Evolutionary conservation across 306 rosid genomes (phyloP).

Genomic region (Malus asiatica): DNA sequence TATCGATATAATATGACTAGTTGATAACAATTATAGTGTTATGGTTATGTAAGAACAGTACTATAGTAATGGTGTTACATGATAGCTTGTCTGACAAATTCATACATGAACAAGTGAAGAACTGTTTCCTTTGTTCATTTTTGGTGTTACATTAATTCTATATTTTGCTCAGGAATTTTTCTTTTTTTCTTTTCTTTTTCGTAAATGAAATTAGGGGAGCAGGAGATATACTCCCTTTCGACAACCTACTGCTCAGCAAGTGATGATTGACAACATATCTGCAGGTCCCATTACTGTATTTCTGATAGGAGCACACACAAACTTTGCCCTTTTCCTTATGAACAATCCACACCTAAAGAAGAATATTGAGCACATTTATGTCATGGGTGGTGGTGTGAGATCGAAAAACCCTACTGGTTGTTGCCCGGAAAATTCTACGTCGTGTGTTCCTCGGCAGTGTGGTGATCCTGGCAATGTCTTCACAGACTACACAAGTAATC

Average conservation of each 20-base stretch:
- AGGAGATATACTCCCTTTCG: conserved; percentile 59
- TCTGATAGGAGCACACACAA: conserved; percentile 67
- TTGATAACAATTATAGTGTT: background rate
- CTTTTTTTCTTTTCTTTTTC: background rate
- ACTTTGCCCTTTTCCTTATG: conserved; percentile 79
- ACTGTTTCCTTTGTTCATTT: conserved; percentile 4
- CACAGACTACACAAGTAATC: conserved; percentile 58
- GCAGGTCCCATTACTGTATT: conserved; percentile 62
- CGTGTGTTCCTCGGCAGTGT: conserved; percentile 69
- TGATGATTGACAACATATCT: conserved; percentile 73
- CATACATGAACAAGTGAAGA: background rate
- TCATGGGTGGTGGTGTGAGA: conserved; percentile 91
- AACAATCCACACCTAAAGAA: conserved; percentile 69
- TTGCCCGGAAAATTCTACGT: conserved; percentile 59
- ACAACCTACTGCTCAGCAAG: conserved; percentile 80
- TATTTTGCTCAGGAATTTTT: background rate
- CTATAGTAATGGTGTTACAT: background rate
- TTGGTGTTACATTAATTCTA: conserved; percentile 1
- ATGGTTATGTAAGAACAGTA: background rate
- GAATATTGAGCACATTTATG: conserved; percentile 69
- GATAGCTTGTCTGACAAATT: background rate
- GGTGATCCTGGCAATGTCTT: conserved; percentile 78
- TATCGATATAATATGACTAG: background rate
- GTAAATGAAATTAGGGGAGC: conserved; percentile 46
- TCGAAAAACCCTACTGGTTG: conserved; percentile 83